A percentile compares a stretch with the other conserved stretches of the same genome.
Conservation (phyloP, 2,329 filamentous ascomycete species). For the Fusarium xylarioides region DNA sequence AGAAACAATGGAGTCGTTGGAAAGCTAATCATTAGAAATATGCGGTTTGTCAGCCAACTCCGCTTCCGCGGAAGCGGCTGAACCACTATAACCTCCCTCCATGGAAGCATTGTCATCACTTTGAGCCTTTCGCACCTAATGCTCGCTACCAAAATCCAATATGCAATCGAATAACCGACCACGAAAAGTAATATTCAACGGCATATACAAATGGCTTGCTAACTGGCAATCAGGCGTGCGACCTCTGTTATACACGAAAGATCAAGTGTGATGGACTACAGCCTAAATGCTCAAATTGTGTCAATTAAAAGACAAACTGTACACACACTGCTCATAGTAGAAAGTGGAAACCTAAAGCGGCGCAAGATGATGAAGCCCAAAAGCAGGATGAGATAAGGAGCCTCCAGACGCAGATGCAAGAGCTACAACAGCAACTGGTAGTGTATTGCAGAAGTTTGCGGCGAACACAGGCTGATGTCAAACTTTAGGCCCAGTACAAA, state of each 20-base stretch:
- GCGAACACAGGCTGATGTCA: fast-evolving
- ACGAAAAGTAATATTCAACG: not conserved
- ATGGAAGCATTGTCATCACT: not conserved
- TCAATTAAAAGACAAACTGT: not conserved
- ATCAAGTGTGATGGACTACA: conserved; percentile 10
- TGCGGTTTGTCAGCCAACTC: conserved; percentile 8
- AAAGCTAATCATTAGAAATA: not conserved
- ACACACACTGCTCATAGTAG: not conserved
- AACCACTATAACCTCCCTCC: not conserved
- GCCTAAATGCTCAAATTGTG: conserved; percentile 3
- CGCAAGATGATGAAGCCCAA: not conserved
- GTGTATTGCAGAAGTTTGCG: fast-evolving
- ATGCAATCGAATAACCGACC: not conserved
- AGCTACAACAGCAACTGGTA: not conserved
- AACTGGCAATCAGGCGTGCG: not conserved
- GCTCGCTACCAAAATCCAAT: fast-evolving
- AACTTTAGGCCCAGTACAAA: not conserved
- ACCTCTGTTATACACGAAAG: conserved; percentile 12
- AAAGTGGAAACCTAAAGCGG: conserved; percentile 5
- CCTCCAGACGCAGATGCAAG: not conserved
- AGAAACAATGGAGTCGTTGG: not conserved
- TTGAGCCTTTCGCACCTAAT: not conserved
- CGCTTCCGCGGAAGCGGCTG: conserved; percentile 11
- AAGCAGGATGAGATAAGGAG: not conserved
- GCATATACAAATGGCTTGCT: not conserved